Conservation (phyloP, 768 basidiomycete species). For the Amanita rimosa region DNA sequence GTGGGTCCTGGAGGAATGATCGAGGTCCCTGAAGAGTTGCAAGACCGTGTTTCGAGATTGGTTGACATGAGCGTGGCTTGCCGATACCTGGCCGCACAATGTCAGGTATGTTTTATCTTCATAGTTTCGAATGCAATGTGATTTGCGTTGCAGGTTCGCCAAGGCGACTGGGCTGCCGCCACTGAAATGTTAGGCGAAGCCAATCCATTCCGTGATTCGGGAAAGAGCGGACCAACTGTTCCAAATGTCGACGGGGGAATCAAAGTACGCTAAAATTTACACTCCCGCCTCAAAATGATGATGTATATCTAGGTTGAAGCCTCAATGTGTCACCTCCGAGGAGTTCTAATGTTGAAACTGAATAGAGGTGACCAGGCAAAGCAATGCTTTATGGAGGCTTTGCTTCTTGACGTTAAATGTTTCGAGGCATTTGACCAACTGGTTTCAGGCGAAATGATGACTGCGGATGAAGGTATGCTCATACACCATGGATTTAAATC, state of each 20-base stretch:
- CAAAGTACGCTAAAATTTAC: slow-evolving; percentile 46
- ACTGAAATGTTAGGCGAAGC: slow-evolving; percentile 89
- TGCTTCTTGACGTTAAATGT: slow-evolving; percentile 91
- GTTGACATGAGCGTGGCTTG: slow-evolving; percentile 95
- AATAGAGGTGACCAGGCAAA: slow-evolving; percentile 89
- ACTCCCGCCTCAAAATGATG: neutral
- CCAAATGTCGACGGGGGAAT: slow-evolving; percentile 88
- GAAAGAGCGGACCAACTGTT: slow-evolving; percentile 58
- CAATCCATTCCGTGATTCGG: slow-evolving; percentile 74
- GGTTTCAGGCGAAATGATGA: slow-evolving; percentile 91
- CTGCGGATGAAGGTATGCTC: slow-evolving; percentile 81
- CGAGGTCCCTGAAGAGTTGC: slow-evolving; percentile 52
- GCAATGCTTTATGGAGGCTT: slow-evolving; percentile 90
- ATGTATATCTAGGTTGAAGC: slow-evolving; percentile 67
- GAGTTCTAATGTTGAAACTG: slow-evolving; percentile 87
- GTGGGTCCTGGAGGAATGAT: slow-evolving; percentile 64
- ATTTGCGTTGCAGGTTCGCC: slow-evolving; percentile 39
- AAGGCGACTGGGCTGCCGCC: slow-evolving; percentile 89
- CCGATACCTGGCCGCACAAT: slow-evolving; percentile 93
- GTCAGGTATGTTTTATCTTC: slow-evolving; percentile 48
- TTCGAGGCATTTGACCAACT: slow-evolving; percentile 92
- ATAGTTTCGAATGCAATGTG: neutral
- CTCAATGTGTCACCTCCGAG: slow-evolving; percentile 92
- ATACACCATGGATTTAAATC: neutral
- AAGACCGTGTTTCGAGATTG: slow-evolving; percentile 59